These are phyloP conservation scores for Wickerhamiella nectarea DNA, from an alignment of 805 yeast species.

Conservation along the genomic window DNA sequence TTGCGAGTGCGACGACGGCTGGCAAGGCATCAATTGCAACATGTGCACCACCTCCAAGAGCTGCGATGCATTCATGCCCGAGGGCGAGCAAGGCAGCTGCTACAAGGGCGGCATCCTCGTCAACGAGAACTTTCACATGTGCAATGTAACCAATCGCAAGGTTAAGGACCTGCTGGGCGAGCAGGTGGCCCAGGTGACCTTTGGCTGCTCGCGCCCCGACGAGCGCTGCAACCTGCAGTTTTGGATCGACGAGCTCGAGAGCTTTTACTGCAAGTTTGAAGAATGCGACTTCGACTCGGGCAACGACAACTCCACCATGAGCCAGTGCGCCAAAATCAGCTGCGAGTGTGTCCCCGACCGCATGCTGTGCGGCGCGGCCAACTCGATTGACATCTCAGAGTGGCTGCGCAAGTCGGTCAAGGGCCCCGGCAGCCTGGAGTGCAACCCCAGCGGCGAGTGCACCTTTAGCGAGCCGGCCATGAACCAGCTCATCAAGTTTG, in stretches of 20 bases:
- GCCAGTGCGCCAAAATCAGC: conserved; percentile 60
- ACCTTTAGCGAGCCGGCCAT: conserved; percentile 86
- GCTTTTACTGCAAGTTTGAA: conserved; percentile 75
- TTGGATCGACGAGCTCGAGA: conserved; percentile 85
- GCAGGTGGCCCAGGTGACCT: conserved; percentile 78
- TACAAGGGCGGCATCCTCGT: conserved; percentile 75
- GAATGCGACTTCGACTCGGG: conserved; percentile 62
- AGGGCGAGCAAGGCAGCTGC: conserved; percentile 67
- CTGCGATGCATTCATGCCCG: conserved; percentile 83
- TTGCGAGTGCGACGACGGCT: conserved; percentile 72
- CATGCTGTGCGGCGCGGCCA: conserved; percentile 87
- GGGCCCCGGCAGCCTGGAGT: conserved; percentile 88
- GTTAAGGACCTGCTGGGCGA: conserved; percentile 71
- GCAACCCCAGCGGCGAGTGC: conserved; percentile 55
- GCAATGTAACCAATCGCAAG: conserved; percentile 82
- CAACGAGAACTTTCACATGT: conserved; percentile 72
- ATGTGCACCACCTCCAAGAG: conserved; percentile 59
- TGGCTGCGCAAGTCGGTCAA: conserved; percentile 76
- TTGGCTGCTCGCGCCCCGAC: conserved; percentile 62
- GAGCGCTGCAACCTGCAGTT: conserved; percentile 76
- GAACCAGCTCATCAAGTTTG: conserved; percentile 79
- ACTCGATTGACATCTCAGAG: conserved; percentile 89
- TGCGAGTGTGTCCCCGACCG: conserved; percentile 86
- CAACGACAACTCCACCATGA: conserved; percentile 51
- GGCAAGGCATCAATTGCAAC: conserved; percentile 90